Evolutionary conservation across 2,329 filamentous ascomycete species (phyloP), one percentile per base, ranked within the genome.

Genomic region (Neobulgaria alba): DNA sequence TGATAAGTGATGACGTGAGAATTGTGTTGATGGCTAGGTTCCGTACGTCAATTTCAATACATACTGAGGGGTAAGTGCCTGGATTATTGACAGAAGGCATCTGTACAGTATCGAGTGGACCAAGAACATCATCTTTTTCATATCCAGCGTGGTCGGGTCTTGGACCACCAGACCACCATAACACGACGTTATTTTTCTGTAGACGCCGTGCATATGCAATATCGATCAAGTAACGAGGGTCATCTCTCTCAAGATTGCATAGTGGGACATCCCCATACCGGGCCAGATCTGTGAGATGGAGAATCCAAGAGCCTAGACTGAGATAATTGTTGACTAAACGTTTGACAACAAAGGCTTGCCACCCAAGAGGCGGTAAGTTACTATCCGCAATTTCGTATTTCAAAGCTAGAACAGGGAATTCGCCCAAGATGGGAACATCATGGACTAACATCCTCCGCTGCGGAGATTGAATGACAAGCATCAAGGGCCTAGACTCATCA

Each of bases 21-120:
- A 99, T 93, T 0, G 93, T 98, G 65, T 98, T 98, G 66, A 98
- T 96, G 3, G 88, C 84, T 10, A 99, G 73, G 57, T 98, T 98
- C 33, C 89, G 85, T 36, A 98, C 78, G 47, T 93, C 87, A 10
- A 99, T 66, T 53, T 99, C 92, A 47, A 98, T 92, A 59, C 92
- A 98, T 2, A 98, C 92, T 0, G 90, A 95, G 1, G 89, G 84
- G 61, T 94, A 98, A 0, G 90, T 93, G 30, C 89, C 90, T 0
- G 90, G 85, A 37, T 87, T 90, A 60, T 98, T 98, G 59, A 95
- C 77, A 10, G 82, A 82, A 1, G 92, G 90, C 87, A 96, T 94
- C 44, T 85, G 80, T 10, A 95, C 85, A 9, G 75, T 83, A 50
- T 98, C 90, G 19, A 96, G 72, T 2, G 85, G 76, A 0, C 85